phyloP scores from a whole-genome alignment of 306 rosid genomes.

The Vigna mungo region DNA sequence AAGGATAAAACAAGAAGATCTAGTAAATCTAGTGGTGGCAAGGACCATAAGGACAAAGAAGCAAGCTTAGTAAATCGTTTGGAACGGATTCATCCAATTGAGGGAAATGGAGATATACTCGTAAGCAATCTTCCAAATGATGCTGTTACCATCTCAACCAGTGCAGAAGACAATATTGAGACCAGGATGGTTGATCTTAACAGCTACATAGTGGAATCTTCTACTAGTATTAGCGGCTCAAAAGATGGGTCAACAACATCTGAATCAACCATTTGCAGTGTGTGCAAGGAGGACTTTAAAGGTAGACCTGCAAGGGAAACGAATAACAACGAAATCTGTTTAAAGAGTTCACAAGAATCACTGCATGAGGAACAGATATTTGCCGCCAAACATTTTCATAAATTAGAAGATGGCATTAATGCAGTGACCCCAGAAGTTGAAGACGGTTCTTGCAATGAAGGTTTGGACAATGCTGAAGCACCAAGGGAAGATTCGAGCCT shows the following conservation, averaged over 20 bases:
- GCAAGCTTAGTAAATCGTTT: conserved; percentile 41
- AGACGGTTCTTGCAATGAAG: conserved; percentile 32
- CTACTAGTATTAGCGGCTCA: conserved; percentile 61
- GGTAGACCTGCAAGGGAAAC: conserved; percentile 49
- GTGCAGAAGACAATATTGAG: conserved; percentile 72
- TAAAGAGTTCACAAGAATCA: conserved; percentile 50
- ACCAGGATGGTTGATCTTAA: conserved; percentile 75
- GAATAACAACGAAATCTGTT: conserved; percentile 47
- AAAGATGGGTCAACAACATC: conserved; percentile 72
- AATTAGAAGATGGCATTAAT: conserved; percentile 48
- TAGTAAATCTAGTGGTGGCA: conserved; percentile 51
- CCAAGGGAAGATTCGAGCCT: conserved; percentile 45
- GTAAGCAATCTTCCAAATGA: conserved; percentile 46
- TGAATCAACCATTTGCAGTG: conserved; percentile 61
- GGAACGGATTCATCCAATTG: conserved; percentile 61
- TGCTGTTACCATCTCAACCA: conserved; percentile 46
- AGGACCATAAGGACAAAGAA: conserved; percentile 61
- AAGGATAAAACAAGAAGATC: conserved; percentile 68
- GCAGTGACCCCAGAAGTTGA: conserved; percentile 49
- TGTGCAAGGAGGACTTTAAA: conserved; percentile 59
- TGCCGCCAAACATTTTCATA: conserved; percentile 45
- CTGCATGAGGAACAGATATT: conserved; percentile 49
- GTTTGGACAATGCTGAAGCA: conserved; percentile 43
- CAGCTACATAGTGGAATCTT: conserved; percentile 57
- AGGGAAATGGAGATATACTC: conserved; percentile 48